Base-by-base conservation (phyloP, 1,139 yeast genomes). In the Magnusiomyces fungicola region DNA sequence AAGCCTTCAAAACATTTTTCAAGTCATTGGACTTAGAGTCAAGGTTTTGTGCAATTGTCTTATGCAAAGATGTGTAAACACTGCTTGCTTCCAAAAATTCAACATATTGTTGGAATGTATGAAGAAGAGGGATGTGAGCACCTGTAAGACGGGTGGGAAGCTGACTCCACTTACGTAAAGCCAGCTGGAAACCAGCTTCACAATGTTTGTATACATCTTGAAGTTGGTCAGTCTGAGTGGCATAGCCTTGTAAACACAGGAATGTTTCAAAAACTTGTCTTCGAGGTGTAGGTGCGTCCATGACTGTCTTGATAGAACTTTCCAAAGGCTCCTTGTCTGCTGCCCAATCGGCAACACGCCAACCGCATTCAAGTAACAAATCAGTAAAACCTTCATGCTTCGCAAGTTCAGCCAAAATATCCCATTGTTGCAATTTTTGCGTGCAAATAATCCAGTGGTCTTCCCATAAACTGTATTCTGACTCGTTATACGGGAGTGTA, bases 281-380 rank as follows among this genome's bases (percentile, higher is more conserved):
- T 58, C 99, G 76, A 2, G 98, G 97, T 0, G 98, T 92, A 10
- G 98, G 98, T 29, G 89, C 97, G 68, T 94, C 99, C 96, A 92
- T 89, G 2, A 92, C 96, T 47, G 94, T 86, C 65, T 89, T 87
- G 32, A 92, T 95, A 0, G 96, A 85, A 63, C 88, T 96, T 62
- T 90, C 97, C 45, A 94, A 72, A 0, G 97, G 92, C 55, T 90
- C 98, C 56, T 94, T 77, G 60, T 94, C 98, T 19, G 95, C 83
- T 54, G 84, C 84, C 99, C 99, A 94, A 62, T 94, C 97, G 6
- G 98, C 97, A 45, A 92, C 96, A 63, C 98, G 76, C 99, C 99
- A 94, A 43, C 97, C 98, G 74, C 99, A 94, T 67, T 94, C 99
- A 25, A 94, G 72, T 37, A 94, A 70, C 57, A 94, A 73, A 62